Evolutionary conservation across 768 basidiomycete species (phyloP), one percentile per base, ranked within the genome.

Genomic region (Phylloporus scabripes): DNA sequence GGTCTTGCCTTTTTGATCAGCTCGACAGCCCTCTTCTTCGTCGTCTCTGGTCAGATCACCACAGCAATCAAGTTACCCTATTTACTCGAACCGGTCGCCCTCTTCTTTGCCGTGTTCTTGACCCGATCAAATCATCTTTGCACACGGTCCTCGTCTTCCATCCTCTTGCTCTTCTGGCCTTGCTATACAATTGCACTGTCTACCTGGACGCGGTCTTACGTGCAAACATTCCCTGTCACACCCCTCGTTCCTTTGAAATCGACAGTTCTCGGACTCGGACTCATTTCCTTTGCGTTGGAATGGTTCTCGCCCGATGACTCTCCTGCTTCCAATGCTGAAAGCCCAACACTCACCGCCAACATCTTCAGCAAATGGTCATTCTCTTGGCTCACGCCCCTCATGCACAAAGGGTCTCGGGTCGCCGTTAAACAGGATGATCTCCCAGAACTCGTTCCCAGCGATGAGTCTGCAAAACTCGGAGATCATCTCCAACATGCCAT

Each of bases 391-490:
- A 90, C 88, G 1, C 77, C 78, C 0, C 76, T 92, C 15, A 78
- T 93, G 81, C 74, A 71, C 56, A 83, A 83, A 59, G 87, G 87
- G 26, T 74, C 77, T n/a, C 63, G 68, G 5, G 68, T 78, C 46
- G 82, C 78, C 62, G 83, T 97, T 49, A 86, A 85, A 1, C 92
- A 95, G 63, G 77, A 85, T 24, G 95, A 98, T 60, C 76, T 97
- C 20, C 92, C 92, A 37, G 76, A 82, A 0, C 72, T 96, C 21
- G 70, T 80, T 21, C 70, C 82, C 0, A 60, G 68, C 8, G 90
- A 96, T 59, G 81, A 85, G 56, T 83, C 91, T 0, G 74, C 75
- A 21, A 77, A 79, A 20, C 78, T 96, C 0, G 85, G 85, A 11
- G 55, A 71, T 8, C 72, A 74, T 15, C 75, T 96, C 17, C 72